These are phyloP conservation scores for Endothia cerciana DNA, from an alignment of 2,329 filamentous ascomycete genomes.

Conservation along the genomic window DNA sequence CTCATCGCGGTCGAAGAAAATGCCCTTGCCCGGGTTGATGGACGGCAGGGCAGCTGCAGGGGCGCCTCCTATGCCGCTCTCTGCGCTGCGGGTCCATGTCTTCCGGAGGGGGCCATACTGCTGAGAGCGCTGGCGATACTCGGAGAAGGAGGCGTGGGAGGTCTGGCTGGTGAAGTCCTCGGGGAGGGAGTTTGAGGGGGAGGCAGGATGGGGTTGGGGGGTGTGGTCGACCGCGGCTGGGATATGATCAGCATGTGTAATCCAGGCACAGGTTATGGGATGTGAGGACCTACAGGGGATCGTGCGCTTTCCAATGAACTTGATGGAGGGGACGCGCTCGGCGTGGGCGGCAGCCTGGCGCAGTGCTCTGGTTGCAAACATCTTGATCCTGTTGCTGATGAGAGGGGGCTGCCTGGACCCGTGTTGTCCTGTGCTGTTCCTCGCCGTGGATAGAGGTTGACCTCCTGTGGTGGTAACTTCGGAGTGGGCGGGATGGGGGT, in stretches of 20 bases:
- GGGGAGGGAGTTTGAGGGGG: slow-evolving; percentile 68
- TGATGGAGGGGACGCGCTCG: slow-evolving; percentile 65
- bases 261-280: background rate
- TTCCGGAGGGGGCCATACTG: slow-evolving; percentile 76
- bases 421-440: background rate
- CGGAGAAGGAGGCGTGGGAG: slow-evolving; percentile 68
- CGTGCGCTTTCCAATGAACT: slow-evolving; percentile 63
- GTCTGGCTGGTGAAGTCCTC: slow-evolving; percentile 49
- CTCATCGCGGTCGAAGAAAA: slow-evolving; percentile 88
- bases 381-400: slow-evolving; percentile 37
- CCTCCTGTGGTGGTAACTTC: background rate
- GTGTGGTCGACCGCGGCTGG: slow-evolving; percentile 75
- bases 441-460: too few relatives aligned
- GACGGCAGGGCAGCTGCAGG: slow-evolving; percentile 74
- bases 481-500: background rate
- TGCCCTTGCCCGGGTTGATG: slow-evolving; percentile 70
- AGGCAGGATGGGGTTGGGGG: slow-evolving; percentile 73
- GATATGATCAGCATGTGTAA: slow-evolving; percentile 2
- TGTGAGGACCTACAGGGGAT: slow-evolving; percentile 55
- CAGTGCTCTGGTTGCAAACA: slow-evolving; percentile 61
- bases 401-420: background rate
- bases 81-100: slow-evolving; percentile 42
- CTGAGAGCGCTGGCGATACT: slow-evolving; percentile 77
- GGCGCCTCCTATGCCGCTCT: slow-evolving; percentile 58
- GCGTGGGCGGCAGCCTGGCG: slow-evolving; percentile 63